These are phyloP conservation scores for Termitomyces sp. DNA, from an alignment of 1,284 basidiomycete species.

Conservation along the genomic window DNA sequence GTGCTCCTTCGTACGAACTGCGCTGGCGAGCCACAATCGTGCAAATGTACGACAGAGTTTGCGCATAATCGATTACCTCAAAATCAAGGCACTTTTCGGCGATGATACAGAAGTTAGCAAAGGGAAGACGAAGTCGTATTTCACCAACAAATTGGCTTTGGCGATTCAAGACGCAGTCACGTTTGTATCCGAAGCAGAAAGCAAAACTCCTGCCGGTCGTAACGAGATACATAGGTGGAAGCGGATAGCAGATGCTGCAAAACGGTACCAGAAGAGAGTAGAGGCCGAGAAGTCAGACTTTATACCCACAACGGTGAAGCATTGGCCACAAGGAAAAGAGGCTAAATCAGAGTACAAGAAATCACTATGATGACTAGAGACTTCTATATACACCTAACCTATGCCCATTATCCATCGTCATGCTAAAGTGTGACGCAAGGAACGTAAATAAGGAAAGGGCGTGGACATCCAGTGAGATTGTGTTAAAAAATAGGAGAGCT, in stretches of 20 bases:
- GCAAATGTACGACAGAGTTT: constrained; percentile 53
- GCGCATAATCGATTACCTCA: constrained; percentile 47
- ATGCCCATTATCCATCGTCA: constrained; percentile 6
- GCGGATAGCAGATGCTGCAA: constrained; percentile 13
- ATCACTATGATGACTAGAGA: constrained; percentile 9
- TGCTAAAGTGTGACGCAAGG: not conserved
- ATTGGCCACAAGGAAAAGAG: constrained; percentile 5
- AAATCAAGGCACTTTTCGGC: constrained; percentile 25
- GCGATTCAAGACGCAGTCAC: constrained; percentile 32
- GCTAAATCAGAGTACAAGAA: constrained; percentile 11
- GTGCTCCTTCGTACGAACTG: constrained; percentile 49
- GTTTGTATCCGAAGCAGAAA: constrained; percentile 20
- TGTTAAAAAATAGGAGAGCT: not conserved
- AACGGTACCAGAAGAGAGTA: constrained; percentile 4
- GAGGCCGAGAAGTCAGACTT: constrained; percentile 10
- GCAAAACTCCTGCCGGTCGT: constrained; percentile 5
- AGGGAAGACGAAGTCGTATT: constrained; percentile 30
- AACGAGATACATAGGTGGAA: constrained; percentile 17
- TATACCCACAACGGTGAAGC: constrained; percentile 13
- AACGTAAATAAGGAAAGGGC: constrained; percentile 12
- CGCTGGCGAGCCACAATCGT: constrained; percentile 42
- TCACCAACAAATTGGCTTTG: constrained; percentile 33
- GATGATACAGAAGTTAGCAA: constrained; percentile 15
- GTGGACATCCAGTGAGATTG: constrained; percentile 3
- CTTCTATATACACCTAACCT: constrained; percentile 4